Percentiles rank a stretch among this genome's conserved stretches.
Evolutionary conservation across 495 filamentous ascomycete genomes (phyloP).

Genomic region (Xanthoparmelia taractica): DNA sequence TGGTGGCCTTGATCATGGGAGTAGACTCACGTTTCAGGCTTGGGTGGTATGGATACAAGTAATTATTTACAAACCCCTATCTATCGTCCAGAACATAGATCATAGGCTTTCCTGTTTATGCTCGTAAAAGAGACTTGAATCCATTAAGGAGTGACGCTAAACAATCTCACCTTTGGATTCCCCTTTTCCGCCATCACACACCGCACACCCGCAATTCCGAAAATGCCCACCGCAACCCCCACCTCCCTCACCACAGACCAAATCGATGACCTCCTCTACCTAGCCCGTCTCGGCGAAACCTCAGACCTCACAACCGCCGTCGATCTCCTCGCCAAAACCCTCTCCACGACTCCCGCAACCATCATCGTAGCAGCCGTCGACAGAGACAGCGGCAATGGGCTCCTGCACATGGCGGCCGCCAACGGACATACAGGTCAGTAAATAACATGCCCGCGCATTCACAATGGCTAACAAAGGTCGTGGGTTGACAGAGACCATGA

Average conservation of each 20-base stretch:
- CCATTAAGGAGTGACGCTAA: too few species aligned
- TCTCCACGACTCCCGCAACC: slow-evolving; percentile 42
- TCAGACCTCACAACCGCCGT: slow-evolving; percentile 58
- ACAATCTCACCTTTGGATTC: too few species aligned
- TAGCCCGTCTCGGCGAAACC: slow-evolving; percentile 66
- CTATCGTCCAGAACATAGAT: background rate
- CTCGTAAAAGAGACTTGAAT: too few species aligned
- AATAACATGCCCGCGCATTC: too few species aligned
- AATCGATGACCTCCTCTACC: slow-evolving; percentile 82
- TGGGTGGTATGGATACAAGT: background rate
- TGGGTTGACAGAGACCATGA: slow-evolving; percentile 41
- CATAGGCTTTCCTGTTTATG: too few species aligned
- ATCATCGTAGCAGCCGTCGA: slow-evolving; percentile 62
- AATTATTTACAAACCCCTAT: background rate
- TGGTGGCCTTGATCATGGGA: background rate
- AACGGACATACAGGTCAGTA: slow-evolving; percentile 70
- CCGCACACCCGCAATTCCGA: background rate
- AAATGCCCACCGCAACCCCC: slow-evolving; percentile 32
- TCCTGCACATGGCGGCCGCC: slow-evolving; percentile 81
- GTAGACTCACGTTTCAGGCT: background rate
- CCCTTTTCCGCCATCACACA: background rate
- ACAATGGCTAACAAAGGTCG: slow-evolving; percentile 25
- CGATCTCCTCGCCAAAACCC: slow-evolving; percentile 47
- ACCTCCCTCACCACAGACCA: slow-evolving; percentile 58
- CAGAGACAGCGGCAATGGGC: slow-evolving; percentile 58